phyloP scores from a whole-genome alignment of 2,329 filamentous ascomycete species.

The Colletotrichum sp. region DNA sequence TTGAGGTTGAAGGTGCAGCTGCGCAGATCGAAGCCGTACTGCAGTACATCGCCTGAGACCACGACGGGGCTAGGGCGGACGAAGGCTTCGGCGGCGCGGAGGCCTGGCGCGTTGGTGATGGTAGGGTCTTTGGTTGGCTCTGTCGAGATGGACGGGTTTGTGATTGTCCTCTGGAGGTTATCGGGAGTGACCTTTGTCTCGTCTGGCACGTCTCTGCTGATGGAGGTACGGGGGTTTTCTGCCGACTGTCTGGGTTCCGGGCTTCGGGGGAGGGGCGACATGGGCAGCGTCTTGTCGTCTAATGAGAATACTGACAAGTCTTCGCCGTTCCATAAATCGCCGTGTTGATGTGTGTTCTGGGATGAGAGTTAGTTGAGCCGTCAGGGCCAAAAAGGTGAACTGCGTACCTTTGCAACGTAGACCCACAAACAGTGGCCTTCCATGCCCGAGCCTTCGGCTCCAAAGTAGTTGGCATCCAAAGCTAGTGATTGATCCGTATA shows the following conservation, averaged over 20 bases:
- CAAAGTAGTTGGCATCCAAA: slow-evolving; percentile 96
- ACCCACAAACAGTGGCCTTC: slow-evolving; percentile 92
- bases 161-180: slow-evolving; percentile 78
- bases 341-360: slow-evolving; percentile 84
- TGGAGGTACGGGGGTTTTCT: slow-evolving; percentile 3
- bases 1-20: slow-evolving; percentile 79
- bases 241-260: slow-evolving; percentile 34
- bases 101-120: slow-evolving; percentile 71
- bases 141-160: slow-evolving; percentile 69
- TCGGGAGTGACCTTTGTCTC: slow-evolving; percentile 70
- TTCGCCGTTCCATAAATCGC: slow-evolving; percentile 97
- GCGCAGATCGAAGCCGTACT: slow-evolving; percentile 82
- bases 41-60: slow-evolving; percentile 72
- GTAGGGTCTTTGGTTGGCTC: slow-evolving; percentile 58
- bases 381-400: background rate
- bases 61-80: slow-evolving; percentile 82
- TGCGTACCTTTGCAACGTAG: slow-evolving; percentile 73
- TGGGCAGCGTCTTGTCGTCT: slow-evolving; percentile 74
- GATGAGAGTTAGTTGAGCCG: background rate
- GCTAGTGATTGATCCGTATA: slow-evolving; percentile 92
- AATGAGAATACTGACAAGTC: slow-evolving; percentile 88
- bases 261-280: slow-evolving; percentile 53
- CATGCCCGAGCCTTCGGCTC: slow-evolving; percentile 80
- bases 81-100: slow-evolving; percentile 91
- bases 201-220: slow-evolving; percentile 48